Base-by-base conservation (phyloP, 139 green algal genomes). In the Dunaliella sp. region DNA sequence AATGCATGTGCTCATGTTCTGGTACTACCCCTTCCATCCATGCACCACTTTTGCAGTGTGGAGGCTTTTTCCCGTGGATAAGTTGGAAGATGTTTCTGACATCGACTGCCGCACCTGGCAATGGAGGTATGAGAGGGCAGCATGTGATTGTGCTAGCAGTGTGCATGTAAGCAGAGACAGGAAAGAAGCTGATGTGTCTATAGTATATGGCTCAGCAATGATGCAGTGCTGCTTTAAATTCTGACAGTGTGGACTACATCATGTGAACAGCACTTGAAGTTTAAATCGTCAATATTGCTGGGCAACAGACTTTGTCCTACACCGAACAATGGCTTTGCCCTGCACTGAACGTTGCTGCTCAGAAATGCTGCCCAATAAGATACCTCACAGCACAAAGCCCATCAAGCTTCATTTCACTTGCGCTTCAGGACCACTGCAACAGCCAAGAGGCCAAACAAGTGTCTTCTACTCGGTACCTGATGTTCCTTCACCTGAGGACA, bases 1-100 rank as follows among this genome's bases (percentile, higher is more conserved):
- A n/a, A n/a, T n/a, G n/a, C n/a, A n/a, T n/a, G n/a, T n/a, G n/a
- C n/a, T n/a, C n/a, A n/a, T n/a, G n/a, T n/a, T n/a, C n/a, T n/a
- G n/a, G n/a, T n/a, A n/a, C n/a, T n/a, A n/a, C n/a, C n/a, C n/a
- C n/a, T n/a, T n/a, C n/a, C n/a, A n/a, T n/a, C n/a, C n/a, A n/a
- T n/a, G n/a, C n/a, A n/a, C n/a, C n/a, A n/a, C n/a, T n/a, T n/a
- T n/a, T n/a, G 48, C 48, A 95, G 75, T 97, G 95, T 83, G 95
- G 95, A 22, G 95, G 95, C 38, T 95, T 98, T 88, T 96, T 98
- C 85, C 95, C 95, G 0, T 98, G 95, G 95, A 89, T 94, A 74
- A 88, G 88, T 38, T 97, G 95, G 95, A 91, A 91, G 65, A 86
- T 93, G 77, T 98, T 98, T 88, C 91, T 96, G 24, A 91, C 90